phyloP scores from a whole-genome alignment of 2,329 filamentous ascomycete genomes.

The Pseudocercospora fuligena region DNA sequence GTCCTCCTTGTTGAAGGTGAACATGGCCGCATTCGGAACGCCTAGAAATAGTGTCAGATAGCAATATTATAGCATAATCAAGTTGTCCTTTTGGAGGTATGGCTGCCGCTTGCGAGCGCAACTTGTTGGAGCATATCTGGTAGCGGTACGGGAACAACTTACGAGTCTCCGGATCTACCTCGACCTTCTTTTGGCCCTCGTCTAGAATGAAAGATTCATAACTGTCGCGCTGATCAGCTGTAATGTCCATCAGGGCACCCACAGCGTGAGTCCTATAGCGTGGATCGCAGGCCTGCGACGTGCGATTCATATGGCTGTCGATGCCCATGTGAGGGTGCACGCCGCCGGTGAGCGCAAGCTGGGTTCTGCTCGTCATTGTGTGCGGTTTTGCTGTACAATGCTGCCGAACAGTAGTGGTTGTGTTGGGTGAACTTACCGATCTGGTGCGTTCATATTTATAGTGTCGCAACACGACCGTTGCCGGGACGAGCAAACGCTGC shows the following conservation, averaged over 20 bases:
- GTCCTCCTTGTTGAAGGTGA: conserved; percentile 95
- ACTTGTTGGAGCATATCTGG: background rate
- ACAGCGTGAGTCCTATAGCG: conserved; percentile 26
- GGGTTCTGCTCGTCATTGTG: conserved; percentile 23
- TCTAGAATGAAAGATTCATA: conserved; percentile 91
- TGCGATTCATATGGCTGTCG: conserved; percentile 21
- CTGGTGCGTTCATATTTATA: conserved; percentile 58
- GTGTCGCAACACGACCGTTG: conserved; percentile 27
- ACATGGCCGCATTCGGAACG: conserved; percentile 93
- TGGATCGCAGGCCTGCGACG: conserved; percentile 24
- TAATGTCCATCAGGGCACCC: conserved; percentile 28
- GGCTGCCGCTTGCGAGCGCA: background rate
- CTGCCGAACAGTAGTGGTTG: conserved; percentile 10
- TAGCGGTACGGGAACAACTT: conserved; percentile 45
- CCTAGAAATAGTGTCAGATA: conserved; percentile 55
- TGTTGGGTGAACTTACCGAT: conserved; percentile 50
- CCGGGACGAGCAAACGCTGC: background rate
- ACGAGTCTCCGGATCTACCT: conserved; percentile 88
- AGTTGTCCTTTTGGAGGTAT: background rate
- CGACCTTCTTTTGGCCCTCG: conserved; percentile 91
- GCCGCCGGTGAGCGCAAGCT: conserved; percentile 15
- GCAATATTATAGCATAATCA: background rate
- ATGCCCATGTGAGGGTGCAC: conserved; percentile 18
- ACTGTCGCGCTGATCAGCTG: conserved; percentile 56
- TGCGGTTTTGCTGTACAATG: conserved; percentile 15